Conservation (phyloP, 768 basidiomycete genomes). For the Strobilomyces confusus region DNA sequence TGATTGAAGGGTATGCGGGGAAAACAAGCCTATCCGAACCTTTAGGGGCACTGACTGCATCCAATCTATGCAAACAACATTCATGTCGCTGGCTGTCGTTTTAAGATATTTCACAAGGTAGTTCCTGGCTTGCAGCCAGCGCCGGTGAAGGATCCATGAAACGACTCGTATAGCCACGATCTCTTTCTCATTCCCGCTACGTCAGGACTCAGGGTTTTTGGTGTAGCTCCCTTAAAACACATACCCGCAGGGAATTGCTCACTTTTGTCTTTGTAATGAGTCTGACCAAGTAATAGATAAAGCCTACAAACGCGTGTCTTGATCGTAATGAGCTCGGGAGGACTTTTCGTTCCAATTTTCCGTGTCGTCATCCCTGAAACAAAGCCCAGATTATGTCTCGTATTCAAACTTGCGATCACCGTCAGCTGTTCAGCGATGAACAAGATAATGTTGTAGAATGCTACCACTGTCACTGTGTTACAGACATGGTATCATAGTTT, state of each 20-base stretch:
- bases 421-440: too few species aligned
- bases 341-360: too few species aligned
- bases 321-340: too few species aligned
- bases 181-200: too few species aligned
- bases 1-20: neutral
- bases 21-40: constrained; percentile 6
- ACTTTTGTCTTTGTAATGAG: too few species aligned
- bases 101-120: constrained; percentile 64
- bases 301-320: constrained; percentile 48
- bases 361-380: too few species aligned
- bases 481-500: constrained; percentile 43
- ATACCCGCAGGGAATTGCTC: too few species aligned
- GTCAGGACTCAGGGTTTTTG: too few species aligned
- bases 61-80: constrained; percentile 39
- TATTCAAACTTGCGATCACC: neutral
- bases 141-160: constrained; percentile 69
- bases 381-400: neutral
- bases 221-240: too few species aligned
- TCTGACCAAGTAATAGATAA: constrained; percentile 62
- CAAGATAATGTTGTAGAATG: neutral
- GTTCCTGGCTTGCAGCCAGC: constrained; percentile 48
- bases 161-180: constrained; percentile 67
- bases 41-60: constrained; percentile 1
- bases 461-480: neutral
- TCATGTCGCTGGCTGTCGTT: constrained; percentile 64